Conservation (phyloP, 495 filamentous ascomycete species). For the Penicillium alfredii region DNA sequence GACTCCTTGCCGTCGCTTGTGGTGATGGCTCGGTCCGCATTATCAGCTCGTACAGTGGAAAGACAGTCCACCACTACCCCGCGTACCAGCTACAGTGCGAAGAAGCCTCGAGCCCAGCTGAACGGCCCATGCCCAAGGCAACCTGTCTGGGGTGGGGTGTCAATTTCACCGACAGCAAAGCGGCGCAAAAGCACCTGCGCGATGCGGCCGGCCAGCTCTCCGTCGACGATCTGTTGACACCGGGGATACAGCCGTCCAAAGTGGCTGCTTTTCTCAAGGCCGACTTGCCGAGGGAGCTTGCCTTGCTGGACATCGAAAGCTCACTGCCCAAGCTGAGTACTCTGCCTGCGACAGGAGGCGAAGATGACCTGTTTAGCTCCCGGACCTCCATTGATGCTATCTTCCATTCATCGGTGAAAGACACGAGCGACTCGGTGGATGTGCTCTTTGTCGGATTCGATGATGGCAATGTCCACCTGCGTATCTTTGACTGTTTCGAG, state of each 20-base stretch:
- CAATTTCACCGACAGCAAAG: conserved; percentile 57
- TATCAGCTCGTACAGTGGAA: conserved; percentile 68
- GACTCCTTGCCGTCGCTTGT: conserved; percentile 72
- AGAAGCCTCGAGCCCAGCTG: conserved; percentile 29
- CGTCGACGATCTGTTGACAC: conserved; percentile 40
- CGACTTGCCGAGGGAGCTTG: conserved; percentile 72
- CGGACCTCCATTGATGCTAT: conserved; percentile 25
- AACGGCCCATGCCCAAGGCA: conserved; percentile 31
- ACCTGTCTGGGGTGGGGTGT: conserved; percentile 68
- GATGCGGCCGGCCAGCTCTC: conserved; percentile 35
- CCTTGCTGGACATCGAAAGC: conserved; percentile 71
- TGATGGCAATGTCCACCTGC: conserved; percentile 72
- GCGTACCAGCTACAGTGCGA: conserved; percentile 20
- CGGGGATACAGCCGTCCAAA: conserved; percentile 33
- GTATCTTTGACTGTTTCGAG: conserved; percentile 85
- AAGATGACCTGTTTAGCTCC: conserved; percentile 31
- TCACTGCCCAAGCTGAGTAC: conserved; percentile 74
- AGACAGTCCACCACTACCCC: conserved; percentile 64
- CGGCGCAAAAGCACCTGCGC: conserved; percentile 37
- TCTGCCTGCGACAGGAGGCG: conserved; percentile 50
- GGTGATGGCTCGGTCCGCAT: conserved; percentile 64
- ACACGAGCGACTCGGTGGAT: conserved; percentile 67
- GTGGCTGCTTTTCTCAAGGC: conserved; percentile 38
- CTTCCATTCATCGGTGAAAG: conserved; percentile 38
- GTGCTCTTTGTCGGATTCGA: conserved; percentile 74